phyloP scores from a whole-genome alignment of 768 basidiomycete species.

The Tulasnella sp. region DNA sequence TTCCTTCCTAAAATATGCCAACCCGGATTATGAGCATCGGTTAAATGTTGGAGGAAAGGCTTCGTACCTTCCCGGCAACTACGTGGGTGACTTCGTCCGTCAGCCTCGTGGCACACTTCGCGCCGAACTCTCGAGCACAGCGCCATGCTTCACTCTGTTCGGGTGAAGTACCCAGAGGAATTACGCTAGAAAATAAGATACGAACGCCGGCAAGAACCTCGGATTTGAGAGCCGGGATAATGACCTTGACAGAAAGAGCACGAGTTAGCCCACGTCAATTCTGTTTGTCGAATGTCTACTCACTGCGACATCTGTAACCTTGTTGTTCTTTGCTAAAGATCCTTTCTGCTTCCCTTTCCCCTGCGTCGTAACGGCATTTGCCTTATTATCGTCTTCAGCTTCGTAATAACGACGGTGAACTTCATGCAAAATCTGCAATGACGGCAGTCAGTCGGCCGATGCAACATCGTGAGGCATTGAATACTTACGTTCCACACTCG shows the following conservation, averaged over 20 bases:
- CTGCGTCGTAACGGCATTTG: background rate
- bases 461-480: background rate
- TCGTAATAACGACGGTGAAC: conserved; percentile 76
- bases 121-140: conserved; percentile 84
- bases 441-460: background rate
- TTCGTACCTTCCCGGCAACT: conserved; percentile 75
- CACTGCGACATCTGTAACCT: conserved; percentile 72
- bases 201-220: conserved; percentile 74
- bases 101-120: conserved; percentile 69
- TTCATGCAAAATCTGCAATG: conserved; percentile 65
- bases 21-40: background rate
- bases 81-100: conserved; percentile 74
- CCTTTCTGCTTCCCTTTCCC: conserved; percentile 22
- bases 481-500: conserved; percentile 66
- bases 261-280: background rate
- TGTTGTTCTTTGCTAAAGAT: background rate
- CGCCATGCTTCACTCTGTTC: conserved; percentile 65
- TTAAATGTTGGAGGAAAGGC: conserved; percentile 20
- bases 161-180: conserved; percentile 80
- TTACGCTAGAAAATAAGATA: conserved; percentile 90
- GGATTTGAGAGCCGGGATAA: conserved; percentile 76
- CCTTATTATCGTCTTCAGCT: conserved; percentile 51
- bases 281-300: background rate
- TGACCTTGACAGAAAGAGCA: conserved; percentile 49
- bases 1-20: conserved; percentile 59